A percentile compares a stretch with the other conserved stretches of the same genome.
phyloP scores from a whole-genome alignment of 2,329 filamentous ascomycete species.

The Aspergillus sp. region DNA sequence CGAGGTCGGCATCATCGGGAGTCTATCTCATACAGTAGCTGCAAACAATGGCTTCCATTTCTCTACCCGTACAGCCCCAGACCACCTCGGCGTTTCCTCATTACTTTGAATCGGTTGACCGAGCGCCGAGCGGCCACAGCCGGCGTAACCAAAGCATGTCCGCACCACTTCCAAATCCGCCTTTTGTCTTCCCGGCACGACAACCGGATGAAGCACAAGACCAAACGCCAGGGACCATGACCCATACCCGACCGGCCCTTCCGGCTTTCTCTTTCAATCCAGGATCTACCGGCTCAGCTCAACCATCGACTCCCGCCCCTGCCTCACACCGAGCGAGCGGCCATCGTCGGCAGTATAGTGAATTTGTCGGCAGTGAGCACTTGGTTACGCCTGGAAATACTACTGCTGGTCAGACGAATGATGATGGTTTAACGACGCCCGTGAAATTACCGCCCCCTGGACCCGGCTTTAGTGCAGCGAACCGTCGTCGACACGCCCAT shows the following conservation, averaged over 20 bases:
- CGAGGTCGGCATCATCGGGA: conserved; percentile 10
- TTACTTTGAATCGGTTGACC: conserved; percentile 31
- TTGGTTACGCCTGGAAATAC: conserved; percentile 64
- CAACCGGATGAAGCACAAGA: conserved; percentile 36
- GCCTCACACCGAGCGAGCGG: conserved; percentile 58
- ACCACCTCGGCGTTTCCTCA: conserved; percentile 31
- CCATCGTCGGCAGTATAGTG: conserved; percentile 78
- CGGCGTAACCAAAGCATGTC: conserved; percentile 36
- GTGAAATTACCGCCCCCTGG: conserved; percentile 35
- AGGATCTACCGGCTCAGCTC: conserved; percentile 39
- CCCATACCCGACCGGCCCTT: conserved; percentile 45
- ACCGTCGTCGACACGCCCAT: conserved; percentile 74
- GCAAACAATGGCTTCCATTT: conserved; percentile 42
- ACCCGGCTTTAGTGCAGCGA: conserved; percentile 47
- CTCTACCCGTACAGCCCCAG: conserved; percentile 38
- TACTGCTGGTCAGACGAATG: conserved; percentile 51
- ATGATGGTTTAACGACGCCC: conserved; percentile 29
- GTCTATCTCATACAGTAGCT: conserved; percentile 10
- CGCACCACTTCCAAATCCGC: conserved; percentile 60
- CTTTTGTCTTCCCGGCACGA: conserved; percentile 65
- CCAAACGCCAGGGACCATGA: conserved; percentile 52
- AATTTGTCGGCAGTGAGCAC: conserved; percentile 75
- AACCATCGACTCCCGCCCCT: conserved; percentile 61
- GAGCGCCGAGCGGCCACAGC: conserved; percentile 25
- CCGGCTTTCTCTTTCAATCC: conserved; percentile 46